A percentile compares a stretch with the other conserved stretches of the same genome.
These are phyloP conservation scores for Cucurbita maxima DNA, from an alignment of 306 rosid genomes.

Conservation along the genomic window DNA sequence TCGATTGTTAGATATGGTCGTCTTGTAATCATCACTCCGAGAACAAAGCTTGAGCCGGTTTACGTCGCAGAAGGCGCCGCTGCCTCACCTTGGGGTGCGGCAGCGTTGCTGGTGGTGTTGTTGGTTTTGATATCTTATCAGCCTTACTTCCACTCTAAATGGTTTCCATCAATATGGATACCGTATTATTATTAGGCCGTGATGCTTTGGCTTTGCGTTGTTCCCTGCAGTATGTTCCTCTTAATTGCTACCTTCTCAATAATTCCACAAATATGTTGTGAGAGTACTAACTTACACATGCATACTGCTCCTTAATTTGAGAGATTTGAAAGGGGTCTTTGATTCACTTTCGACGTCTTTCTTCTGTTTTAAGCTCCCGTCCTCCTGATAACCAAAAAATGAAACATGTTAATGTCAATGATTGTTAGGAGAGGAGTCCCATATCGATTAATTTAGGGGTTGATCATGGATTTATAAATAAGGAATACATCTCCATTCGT, in stretches of 20 bases:
- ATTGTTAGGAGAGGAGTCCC: too few relatives aligned
- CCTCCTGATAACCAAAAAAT: slow-evolving; percentile 27
- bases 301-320: slow-evolving; percentile 44
- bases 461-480: too few relatives aligned
- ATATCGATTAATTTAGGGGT: too few relatives aligned
- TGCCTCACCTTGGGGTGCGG: slow-evolving; percentile 54
- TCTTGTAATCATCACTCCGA: slow-evolving; percentile 15
- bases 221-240: background rate
- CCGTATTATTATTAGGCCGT: slow-evolving; percentile 20
- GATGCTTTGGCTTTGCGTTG: background rate
- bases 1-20: slow-evolving; percentile 22
- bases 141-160: slow-evolving; percentile 42
- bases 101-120: slow-evolving; percentile 30
- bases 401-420: background rate
- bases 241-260: background rate
- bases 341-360: slow-evolving; percentile 5
- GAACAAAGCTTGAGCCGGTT: slow-evolving; percentile 5
- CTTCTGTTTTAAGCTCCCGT: slow-evolving; percentile 45
- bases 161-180: slow-evolving; percentile 42
- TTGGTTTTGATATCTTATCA: slow-evolving; percentile 37
- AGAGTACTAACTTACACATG: background rate
- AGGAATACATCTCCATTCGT: too few relatives aligned
- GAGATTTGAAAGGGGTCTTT: slow-evolving; percentile 53
- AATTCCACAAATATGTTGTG: background rate
- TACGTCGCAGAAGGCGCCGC: background rate